phyloP scores from a whole-genome alignment of 2,329 filamentous ascomycete genomes.

The Paecilomyces dactylethromorphus region DNA sequence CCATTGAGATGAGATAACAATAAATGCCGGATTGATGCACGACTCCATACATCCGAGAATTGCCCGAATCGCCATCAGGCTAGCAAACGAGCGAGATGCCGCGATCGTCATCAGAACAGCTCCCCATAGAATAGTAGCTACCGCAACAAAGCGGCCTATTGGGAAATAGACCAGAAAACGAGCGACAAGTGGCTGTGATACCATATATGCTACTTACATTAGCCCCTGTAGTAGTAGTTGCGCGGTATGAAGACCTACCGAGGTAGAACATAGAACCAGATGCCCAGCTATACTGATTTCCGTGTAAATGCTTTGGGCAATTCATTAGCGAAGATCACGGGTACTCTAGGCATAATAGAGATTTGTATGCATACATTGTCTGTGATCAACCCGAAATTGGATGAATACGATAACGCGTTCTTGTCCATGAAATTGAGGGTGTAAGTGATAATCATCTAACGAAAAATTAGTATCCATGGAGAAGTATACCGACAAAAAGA shows the following conservation, averaged over 20 bases:
- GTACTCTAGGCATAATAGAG: neutral
- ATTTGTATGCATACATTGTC: neutral
- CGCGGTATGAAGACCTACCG: neutral
- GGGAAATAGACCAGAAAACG: neutral
- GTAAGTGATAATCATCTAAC: neutral
- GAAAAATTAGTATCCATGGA: neutral
- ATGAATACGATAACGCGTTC: neutral
- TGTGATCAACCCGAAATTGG: neutral
- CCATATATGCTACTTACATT: neutral
- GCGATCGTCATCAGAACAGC: neutral
- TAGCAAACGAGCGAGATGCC: neutral
- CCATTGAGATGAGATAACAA: constrained; percentile 8
- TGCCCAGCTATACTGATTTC: neutral
- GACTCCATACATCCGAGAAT: neutral
- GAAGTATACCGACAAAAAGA: neutral
- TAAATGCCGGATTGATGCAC: neutral
- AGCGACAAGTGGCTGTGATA: neutral
- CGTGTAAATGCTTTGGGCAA: neutral
- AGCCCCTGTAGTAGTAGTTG: neutral
- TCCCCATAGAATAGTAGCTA: neutral
- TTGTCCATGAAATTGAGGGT: neutral
- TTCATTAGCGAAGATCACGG: neutral
- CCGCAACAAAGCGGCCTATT: neutral
- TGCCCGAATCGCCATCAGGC: neutral
- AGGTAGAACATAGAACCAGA: neutral